phyloP scores from a whole-genome alignment of 148 eudicot species.

The Vaccinium macrocarpon region DNA sequence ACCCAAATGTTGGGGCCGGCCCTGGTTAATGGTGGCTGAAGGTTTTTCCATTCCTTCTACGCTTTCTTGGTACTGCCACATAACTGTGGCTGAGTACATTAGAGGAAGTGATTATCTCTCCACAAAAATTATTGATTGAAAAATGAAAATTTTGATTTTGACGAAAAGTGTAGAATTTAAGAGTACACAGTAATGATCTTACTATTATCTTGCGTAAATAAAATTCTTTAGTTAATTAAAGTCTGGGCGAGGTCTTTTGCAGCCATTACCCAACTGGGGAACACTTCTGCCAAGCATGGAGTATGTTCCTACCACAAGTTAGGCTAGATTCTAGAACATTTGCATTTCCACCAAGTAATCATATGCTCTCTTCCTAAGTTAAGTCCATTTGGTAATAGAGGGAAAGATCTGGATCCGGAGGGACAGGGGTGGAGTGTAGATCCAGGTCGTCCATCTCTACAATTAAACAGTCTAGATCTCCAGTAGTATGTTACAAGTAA shows the following conservation, averaged over 20 bases:
- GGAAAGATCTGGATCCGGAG: neutral
- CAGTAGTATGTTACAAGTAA: no score
- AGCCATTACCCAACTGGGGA: neutral
- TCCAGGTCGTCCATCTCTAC: no score
- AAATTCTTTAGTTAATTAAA: neutral
- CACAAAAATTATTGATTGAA: neutral
- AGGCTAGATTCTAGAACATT: neutral
- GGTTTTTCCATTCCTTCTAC: neutral
- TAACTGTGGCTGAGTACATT: neutral
- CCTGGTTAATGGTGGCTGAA: constrained; percentile 10
- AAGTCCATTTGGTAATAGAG: neutral
- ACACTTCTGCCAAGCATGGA: neutral
- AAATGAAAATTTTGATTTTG: neutral
- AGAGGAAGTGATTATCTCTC: no score
- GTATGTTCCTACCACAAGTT: neutral
- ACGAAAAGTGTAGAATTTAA: neutral
- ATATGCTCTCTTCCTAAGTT: neutral
- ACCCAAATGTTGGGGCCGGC: no score
- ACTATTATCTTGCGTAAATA: neutral
- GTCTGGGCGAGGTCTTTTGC: neutral
- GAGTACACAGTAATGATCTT: neutral
- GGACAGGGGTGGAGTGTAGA: no score
- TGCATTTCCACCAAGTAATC: neutral
- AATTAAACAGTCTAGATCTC: no score
- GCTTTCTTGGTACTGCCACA: neutral